Percentiles rank a stretch among this genome's conserved stretches.
These are phyloP conservation scores for Nitzschia putrida DNA, from an alignment of 108 stramenopile genomes.

Conservation along the genomic window DNA sequence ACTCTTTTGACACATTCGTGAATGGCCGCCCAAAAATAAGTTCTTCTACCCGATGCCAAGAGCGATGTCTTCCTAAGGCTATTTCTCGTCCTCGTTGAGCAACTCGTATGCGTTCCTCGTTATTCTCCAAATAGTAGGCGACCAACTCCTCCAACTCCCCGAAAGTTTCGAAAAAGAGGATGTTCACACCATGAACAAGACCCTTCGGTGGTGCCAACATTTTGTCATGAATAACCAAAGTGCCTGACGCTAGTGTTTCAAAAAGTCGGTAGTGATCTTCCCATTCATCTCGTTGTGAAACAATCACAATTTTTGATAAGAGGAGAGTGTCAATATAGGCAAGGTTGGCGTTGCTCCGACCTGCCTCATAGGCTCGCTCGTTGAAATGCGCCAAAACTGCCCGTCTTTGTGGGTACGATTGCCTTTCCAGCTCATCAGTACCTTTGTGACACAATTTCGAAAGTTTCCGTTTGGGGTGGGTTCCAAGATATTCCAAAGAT, in stretches of 20 bases:
- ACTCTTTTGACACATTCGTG: slow-evolving; percentile 12
- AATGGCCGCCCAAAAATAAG: slow-evolving; percentile 39
- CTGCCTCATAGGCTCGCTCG: background rate
- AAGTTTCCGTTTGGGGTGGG: background rate
- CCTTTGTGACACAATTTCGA: slow-evolving; percentile 13
- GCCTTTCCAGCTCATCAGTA: slow-evolving; percentile 6
- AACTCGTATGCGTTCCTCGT: slow-evolving; percentile 38
- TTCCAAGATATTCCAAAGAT: slow-evolving; percentile 28
- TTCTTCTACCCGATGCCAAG: slow-evolving; percentile 56
- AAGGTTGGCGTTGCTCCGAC: slow-evolving; percentile 3
- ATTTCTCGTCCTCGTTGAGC: slow-evolving; percentile 41
- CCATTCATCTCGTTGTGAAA: slow-evolving; percentile 61
- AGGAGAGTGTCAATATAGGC: slow-evolving; percentile 32
- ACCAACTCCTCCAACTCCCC: slow-evolving; percentile 20
- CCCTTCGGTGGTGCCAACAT: slow-evolving; percentile 1
- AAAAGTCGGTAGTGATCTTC: slow-evolving; percentile 60
- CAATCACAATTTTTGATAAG: slow-evolving; percentile 52
- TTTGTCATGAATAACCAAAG: background rate
- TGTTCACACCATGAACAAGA: slow-evolving; percentile 14
- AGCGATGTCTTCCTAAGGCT: slow-evolving; percentile 52
- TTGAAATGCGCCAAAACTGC: background rate
- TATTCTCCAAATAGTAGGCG: slow-evolving; percentile 42
- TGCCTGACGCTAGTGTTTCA: slow-evolving; percentile 21
- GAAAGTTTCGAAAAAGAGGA: slow-evolving; percentile 41
- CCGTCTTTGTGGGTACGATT: background rate